Conservation (phyloP, 306 rosid genomes). For the Quercus ilex region DNA sequence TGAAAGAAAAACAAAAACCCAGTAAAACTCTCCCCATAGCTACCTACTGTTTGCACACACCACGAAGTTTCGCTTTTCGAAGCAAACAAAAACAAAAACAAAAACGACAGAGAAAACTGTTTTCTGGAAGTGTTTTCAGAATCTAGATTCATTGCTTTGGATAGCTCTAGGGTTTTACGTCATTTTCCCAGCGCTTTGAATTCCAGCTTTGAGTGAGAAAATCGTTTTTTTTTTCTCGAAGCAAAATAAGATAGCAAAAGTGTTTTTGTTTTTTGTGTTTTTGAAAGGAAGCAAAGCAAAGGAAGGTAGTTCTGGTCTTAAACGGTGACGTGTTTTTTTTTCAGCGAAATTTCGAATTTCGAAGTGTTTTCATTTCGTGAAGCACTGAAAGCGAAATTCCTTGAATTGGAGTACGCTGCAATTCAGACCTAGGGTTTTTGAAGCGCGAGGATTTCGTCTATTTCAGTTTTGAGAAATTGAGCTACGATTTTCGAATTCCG, state of each 20-base stretch:
- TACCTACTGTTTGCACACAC: not conserved
- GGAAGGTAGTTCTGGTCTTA: not conserved
- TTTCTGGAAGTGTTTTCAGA: not conserved
- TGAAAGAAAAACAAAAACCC: not conserved
- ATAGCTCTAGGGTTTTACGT: slow-evolving; percentile 5
- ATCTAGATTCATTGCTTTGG: not conserved
- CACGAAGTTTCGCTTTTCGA: not conserved
- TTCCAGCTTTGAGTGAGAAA: not conserved
- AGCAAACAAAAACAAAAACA: not conserved
- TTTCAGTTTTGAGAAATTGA: not conserved
- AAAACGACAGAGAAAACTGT: not conserved
- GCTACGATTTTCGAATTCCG: not conserved
- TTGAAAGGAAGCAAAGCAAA: not conserved
- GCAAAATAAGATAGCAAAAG: not conserved
- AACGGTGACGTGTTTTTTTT: not conserved
- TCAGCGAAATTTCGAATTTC: not conserved
- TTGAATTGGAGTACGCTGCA: not conserved
- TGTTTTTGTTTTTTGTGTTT: no score
- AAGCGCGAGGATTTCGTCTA: not conserved
- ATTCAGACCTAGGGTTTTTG: not conserved
- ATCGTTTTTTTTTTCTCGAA: not conserved
- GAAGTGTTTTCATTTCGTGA: not conserved
- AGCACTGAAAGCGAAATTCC: not conserved
- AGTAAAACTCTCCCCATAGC: not conserved
- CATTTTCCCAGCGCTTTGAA: not conserved